phyloP scores from a whole-genome alignment of 106 monocot species.

The Chionographis japonica region DNA sequence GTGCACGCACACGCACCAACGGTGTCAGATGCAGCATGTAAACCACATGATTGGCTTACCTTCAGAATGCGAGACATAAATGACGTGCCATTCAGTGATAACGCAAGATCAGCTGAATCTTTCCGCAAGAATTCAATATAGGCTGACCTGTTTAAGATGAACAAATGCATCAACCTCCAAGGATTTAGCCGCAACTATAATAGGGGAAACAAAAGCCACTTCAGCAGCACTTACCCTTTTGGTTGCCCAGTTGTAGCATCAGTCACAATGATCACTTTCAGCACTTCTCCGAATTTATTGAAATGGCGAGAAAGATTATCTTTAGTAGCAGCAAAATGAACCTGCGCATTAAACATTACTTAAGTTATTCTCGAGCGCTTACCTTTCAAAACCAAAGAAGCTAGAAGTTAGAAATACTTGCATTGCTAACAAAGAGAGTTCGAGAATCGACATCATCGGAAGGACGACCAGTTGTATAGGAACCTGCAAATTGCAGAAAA shows the following conservation, averaged over 20 bases:
- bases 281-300: slow-evolving; percentile 94
- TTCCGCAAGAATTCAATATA: slow-evolving; percentile 92
- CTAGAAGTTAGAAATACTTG: not conserved
- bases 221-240: slow-evolving; percentile 47
- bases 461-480: slow-evolving; percentile 10
- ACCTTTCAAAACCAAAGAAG: not conserved
- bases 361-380: too few relatives aligned
- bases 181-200: not conserved
- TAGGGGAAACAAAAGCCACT: not conserved
- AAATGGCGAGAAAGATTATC: slow-evolving; percentile 88
- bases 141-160: slow-evolving; percentile 67
- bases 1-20: too few relatives aligned
- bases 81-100: slow-evolving; percentile 87
- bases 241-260: slow-evolving; percentile 88
- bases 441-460: slow-evolving; percentile 13
- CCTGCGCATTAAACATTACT: slow-evolving; percentile 1
- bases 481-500: slow-evolving; percentile 18
- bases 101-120: slow-evolving; percentile 83
- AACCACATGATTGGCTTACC: slow-evolving; percentile 28
- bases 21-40: too few relatives aligned
- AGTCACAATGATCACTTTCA: slow-evolving; percentile 83
- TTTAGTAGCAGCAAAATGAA: slow-evolving; percentile 91
- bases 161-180: not conserved
- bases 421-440: slow-evolving; percentile 20
- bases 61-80: slow-evolving; percentile 97